These are phyloP conservation scores for Aspergillus heteromorphus DNA, from an alignment of 495 filamentous ascomycete species.

Conservation along the genomic window DNA sequence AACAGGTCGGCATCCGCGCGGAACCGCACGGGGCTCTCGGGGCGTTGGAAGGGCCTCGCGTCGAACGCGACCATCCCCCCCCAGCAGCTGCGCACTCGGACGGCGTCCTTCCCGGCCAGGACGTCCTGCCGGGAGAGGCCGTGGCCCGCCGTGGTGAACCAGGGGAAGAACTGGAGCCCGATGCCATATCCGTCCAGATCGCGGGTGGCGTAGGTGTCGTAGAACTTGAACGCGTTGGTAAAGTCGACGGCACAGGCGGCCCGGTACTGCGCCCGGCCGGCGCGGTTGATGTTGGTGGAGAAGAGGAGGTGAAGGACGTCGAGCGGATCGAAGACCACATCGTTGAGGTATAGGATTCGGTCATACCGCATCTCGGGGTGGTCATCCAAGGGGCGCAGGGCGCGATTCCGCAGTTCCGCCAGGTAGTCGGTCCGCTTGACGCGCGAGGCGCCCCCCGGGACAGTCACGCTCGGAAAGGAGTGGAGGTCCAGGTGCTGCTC, in stretches of 20 bases:
- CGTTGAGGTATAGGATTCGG: slow-evolving; percentile 70
- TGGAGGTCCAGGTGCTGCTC: slow-evolving; percentile 47
- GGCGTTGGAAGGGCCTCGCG: slow-evolving; percentile 52
- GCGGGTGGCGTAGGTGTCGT: slow-evolving; percentile 74
- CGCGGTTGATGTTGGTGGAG: slow-evolving; percentile 57
- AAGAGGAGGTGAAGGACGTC: slow-evolving; percentile 69
- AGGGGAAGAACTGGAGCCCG: slow-evolving; percentile 68
- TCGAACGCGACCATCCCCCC: slow-evolving; percentile 77
- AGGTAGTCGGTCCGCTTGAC: slow-evolving; percentile 69
- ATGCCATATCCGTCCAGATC: slow-evolving; percentile 66
- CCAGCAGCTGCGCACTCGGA: slow-evolving; percentile 74
- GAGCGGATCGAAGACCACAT: slow-evolving; percentile 65
- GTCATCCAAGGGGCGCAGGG: slow-evolving; percentile 56
- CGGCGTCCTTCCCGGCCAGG: slow-evolving; percentile 55
- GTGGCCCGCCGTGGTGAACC: slow-evolving; percentile 56
- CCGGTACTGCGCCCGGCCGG: slow-evolving; percentile 55
- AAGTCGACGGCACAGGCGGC: slow-evolving; percentile 76
- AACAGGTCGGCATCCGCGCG: slow-evolving; percentile 56
- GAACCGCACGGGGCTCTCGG: slow-evolving; percentile 54
- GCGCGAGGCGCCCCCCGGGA: slow-evolving; percentile 56
- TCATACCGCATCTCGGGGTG: slow-evolving; percentile 44
- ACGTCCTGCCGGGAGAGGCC: slow-evolving; percentile 55
- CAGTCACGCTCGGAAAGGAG: slow-evolving; percentile 48
- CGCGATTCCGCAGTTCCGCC: slow-evolving; percentile 70
- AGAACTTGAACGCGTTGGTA: slow-evolving; percentile 68